A percentile compares a stretch with the other conserved stretches of the same genome.
These are phyloP conservation scores for Lentinula boryana DNA, from an alignment of 768 basidiomycete species.

Conservation along the genomic window DNA sequence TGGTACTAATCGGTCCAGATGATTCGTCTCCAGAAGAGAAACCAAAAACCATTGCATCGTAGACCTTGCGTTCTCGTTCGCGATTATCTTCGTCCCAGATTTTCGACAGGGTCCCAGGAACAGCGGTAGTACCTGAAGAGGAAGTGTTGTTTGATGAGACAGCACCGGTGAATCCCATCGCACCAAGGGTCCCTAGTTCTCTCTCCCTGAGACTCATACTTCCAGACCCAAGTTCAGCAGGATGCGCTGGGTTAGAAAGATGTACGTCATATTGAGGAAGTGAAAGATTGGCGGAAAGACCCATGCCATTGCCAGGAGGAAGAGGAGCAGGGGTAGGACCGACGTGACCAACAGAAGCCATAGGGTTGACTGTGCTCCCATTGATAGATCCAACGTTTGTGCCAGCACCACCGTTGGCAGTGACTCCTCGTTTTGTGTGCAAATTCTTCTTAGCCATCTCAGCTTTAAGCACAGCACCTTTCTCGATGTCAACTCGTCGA, in stretches of 20 bases:
- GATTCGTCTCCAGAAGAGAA: slow-evolving; percentile 38
- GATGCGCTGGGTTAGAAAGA: slow-evolving; percentile 8
- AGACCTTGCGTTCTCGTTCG: slow-evolving; percentile 19
- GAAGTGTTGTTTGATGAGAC: slow-evolving; percentile 8
- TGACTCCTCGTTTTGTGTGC: slow-evolving; percentile 89
- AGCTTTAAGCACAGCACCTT: slow-evolving; percentile 89
- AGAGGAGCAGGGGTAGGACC: neutral
- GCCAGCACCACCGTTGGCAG: slow-evolving; percentile 30
- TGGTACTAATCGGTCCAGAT: slow-evolving; percentile 60
- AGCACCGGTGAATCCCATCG: slow-evolving; percentile 35
- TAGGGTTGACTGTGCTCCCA: neutral
- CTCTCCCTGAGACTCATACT: slow-evolving; percentile 37
- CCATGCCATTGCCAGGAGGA: neutral
- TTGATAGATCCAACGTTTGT: slow-evolving; percentile 13
- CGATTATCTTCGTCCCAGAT: slow-evolving; percentile 8
- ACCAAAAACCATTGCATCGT: slow-evolving; percentile 35
- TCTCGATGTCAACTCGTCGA: slow-evolving; percentile 85
- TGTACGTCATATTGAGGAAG: neutral
- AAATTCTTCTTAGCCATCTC: slow-evolving; percentile 99
- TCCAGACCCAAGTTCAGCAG: slow-evolving; percentile 11
- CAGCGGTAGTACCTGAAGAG: slow-evolving; percentile 7
- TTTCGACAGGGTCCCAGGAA: slow-evolving; percentile 1
- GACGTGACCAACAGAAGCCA: neutral
- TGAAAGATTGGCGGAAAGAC: neutral
- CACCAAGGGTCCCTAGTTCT: slow-evolving; percentile 39